phyloP scores from a whole-genome alignment of 2,329 filamentous ascomycete genomes.

The Fusarium concolor region DNA sequence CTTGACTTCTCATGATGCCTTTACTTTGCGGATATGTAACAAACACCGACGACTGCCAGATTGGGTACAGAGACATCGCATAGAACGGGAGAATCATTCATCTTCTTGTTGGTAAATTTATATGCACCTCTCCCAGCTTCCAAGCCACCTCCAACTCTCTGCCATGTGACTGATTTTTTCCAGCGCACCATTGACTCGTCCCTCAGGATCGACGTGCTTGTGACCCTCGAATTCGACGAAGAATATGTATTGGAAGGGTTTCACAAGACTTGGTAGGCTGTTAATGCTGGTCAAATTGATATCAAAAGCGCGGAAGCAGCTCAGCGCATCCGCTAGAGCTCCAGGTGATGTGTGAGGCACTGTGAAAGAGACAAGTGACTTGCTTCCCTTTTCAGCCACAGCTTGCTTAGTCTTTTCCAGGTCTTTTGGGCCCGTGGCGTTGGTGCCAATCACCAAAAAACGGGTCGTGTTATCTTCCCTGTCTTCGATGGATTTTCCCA shows the following conservation, averaged over 20 bases:
- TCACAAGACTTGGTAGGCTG: constrained; percentile 79
- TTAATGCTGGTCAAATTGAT: constrained; percentile 94
- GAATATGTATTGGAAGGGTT: constrained; percentile 92
- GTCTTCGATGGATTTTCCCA: constrained; percentile 79
- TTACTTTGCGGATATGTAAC: constrained; percentile 22
- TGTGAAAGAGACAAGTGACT: constrained; percentile 86
- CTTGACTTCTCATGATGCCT: constrained; percentile 18
- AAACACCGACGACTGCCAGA: constrained; percentile 10
- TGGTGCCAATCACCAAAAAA: constrained; percentile 74
- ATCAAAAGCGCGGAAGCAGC: constrained; percentile 77
- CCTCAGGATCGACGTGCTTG: constrained; percentile 61
- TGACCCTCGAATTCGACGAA: constrained; percentile 89
- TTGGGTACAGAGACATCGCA: constrained; percentile 4
- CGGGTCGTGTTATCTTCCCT: constrained; percentile 80
- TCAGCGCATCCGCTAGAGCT: constrained; percentile 83
- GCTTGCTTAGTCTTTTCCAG: constrained; percentile 45
- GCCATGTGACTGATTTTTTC: constrained; percentile 67
- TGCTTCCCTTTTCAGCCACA: constrained; percentile 56
- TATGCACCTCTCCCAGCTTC: constrained; percentile 69
- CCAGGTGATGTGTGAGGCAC: constrained; percentile 82
- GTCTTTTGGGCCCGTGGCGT: constrained; percentile 43
- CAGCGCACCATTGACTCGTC: constrained; percentile 70
- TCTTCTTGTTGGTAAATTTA: constrained; percentile 41
- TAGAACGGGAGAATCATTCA: constrained; percentile 12
- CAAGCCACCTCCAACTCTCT: constrained; percentile 75